phyloP scores from a whole-genome alignment of 352 stramenopile species.

The Phytophthora litchii region DNA sequence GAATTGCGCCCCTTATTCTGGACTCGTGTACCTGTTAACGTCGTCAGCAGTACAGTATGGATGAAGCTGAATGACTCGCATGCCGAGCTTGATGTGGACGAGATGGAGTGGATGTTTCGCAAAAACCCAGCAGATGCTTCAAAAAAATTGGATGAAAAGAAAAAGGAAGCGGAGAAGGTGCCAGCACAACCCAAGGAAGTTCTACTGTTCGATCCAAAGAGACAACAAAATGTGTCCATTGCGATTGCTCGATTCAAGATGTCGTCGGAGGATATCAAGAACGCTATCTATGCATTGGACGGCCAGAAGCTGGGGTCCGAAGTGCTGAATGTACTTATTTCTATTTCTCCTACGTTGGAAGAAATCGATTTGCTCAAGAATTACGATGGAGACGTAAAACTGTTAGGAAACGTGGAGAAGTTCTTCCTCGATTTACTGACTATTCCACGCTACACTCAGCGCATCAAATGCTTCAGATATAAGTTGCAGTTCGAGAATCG shows the following conservation, averaged over 20 bases:
- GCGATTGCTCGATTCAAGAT: constrained; percentile 96
- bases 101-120: constrained; percentile 91
- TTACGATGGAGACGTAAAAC: constrained; percentile 86
- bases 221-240: constrained; percentile 98
- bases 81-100: constrained; percentile 69
- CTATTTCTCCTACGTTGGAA: constrained; percentile 87
- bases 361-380: constrained; percentile 93
- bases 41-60: constrained; percentile 87
- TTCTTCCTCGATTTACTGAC: constrained; percentile 89
- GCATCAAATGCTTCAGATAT: constrained; percentile 89
- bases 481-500: constrained; percentile 88
- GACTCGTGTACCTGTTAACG: constrained; percentile 86
- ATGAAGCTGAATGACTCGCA: constrained; percentile 83
- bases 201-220: constrained; percentile 95
- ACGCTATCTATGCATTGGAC: constrained; percentile 85
- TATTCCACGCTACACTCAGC: constrained; percentile 87
- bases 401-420: constrained; percentile 89
- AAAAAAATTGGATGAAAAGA: constrained; percentile 84
- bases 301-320: constrained; percentile 75
- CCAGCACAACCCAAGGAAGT: constrained; percentile 62
- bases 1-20: constrained; percentile 90
- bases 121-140: constrained; percentile 73
- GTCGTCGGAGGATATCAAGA: constrained; percentile 86
- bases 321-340: constrained; percentile 88
- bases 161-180: constrained; percentile 63